Percentiles rank a stretch among this genome's conserved stretches.
phyloP scores from a whole-genome alignment of 2,329 filamentous ascomycete genomes.

The Ceratocystis eucalypticola region DNA sequence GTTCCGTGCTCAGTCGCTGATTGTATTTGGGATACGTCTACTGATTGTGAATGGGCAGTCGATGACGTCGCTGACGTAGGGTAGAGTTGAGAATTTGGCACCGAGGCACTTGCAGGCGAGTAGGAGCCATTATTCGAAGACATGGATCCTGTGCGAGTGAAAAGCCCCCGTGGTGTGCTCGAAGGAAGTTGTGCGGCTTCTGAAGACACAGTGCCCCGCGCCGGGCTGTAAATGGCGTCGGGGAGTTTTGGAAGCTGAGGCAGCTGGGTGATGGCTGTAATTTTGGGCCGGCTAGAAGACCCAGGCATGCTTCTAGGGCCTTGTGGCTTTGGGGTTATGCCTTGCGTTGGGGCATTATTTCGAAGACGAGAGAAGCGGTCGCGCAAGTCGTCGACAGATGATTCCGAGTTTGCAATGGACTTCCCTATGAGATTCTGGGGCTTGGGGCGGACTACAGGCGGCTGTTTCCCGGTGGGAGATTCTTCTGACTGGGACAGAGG shows the following conservation, averaged over 20 bases:
- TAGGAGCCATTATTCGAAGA: slow-evolving; percentile 16
- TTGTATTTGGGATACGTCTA: neutral
- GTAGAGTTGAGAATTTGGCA: neutral
- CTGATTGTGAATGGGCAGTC: neutral
- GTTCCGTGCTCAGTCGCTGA: neutral
- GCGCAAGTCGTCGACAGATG: slow-evolving; percentile 34
- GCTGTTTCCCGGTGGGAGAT: neutral
- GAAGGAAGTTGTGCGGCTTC: slow-evolving; percentile 52
- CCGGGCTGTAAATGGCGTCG: slow-evolving; percentile 66
- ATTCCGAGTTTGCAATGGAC: slow-evolving; percentile 26
- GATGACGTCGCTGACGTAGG: neutral
- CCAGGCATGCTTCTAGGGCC: slow-evolving; percentile 43
- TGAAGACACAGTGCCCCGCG: slow-evolving; percentile 53
- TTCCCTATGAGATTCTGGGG: slow-evolving; percentile 5
- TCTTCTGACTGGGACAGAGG: slow-evolving; percentile 13
- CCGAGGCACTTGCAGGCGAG: neutral
- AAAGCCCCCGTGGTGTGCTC: slow-evolving; percentile 50
- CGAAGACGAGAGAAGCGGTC: slow-evolving; percentile 46
- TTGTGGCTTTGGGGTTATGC: slow-evolving; percentile 36
- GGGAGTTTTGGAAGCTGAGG: slow-evolving; percentile 54
- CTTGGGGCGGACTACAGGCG: slow-evolving; percentile 8
- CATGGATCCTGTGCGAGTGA: slow-evolving; percentile 43
- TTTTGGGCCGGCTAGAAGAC: slow-evolving; percentile 29
- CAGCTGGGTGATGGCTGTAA: slow-evolving; percentile 38
- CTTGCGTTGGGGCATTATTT: slow-evolving; percentile 27